A percentile compares a stretch with the other conserved stretches of the same genome.
These are phyloP conservation scores for Carpinus viminea DNA, from an alignment of 306 rosid species.

Conservation along the genomic window DNA sequence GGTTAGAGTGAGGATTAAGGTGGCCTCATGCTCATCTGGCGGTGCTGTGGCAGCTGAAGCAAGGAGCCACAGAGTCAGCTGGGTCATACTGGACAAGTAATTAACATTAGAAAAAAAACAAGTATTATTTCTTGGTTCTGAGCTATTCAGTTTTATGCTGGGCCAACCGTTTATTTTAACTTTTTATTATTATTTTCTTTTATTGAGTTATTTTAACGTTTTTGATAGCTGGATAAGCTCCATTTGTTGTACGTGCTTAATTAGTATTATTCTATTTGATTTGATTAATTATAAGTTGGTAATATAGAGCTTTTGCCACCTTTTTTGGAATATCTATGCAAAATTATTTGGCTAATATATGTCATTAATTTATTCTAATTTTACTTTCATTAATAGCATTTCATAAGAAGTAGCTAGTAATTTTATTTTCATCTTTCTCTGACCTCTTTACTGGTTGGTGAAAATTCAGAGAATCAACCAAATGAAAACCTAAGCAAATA, in stretches of 20 bases:
- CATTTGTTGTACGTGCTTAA: background rate
- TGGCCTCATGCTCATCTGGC: slow-evolving; percentile 63
- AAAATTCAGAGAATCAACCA: too few species aligned
- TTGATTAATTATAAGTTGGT: too few species aligned
- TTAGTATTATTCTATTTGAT: background rate
- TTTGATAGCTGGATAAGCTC: background rate
- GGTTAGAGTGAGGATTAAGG: slow-evolving; percentile 91
- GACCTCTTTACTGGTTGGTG: too few species aligned
- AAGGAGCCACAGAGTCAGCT: slow-evolving; percentile 72
- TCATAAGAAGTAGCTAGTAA: too few species aligned
- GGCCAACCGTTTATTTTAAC: slow-evolving; percentile 26
- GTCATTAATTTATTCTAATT: too few species aligned
- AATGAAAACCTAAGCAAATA: background rate
- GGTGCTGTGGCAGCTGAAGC: slow-evolving; percentile 95
- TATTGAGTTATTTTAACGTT: background rate
- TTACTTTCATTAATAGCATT: too few species aligned
- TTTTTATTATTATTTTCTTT: too few species aligned
- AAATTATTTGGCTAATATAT: too few species aligned
- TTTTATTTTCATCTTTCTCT: too few species aligned
- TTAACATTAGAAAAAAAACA: slow-evolving; percentile 51
- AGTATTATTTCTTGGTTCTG: slow-evolving; percentile 64
- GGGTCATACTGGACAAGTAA: slow-evolving; percentile 99
- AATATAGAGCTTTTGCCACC: too few species aligned
- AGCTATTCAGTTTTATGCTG: slow-evolving; percentile 39
- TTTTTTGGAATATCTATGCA: too few species aligned